Conservation (phyloP, 106 monocot species). For the Alisma plantagoaquatica region DNA sequence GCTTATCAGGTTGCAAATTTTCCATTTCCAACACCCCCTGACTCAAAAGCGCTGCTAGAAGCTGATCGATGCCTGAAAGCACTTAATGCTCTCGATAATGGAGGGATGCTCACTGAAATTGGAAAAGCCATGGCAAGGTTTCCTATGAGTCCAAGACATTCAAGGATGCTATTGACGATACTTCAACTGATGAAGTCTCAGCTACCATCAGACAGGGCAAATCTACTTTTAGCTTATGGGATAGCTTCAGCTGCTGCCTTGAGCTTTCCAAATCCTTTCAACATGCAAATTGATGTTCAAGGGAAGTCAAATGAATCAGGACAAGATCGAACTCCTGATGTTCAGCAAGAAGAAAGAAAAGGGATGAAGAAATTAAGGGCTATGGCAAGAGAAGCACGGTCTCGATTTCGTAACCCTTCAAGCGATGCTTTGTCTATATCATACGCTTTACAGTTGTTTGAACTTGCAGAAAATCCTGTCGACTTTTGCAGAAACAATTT, state of each 20-base stretch:
- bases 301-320: slow-evolving; percentile 8
- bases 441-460: slow-evolving; percentile 74
- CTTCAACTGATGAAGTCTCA: slow-evolving; percentile 53
- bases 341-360: slow-evolving; percentile 20
- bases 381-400: slow-evolving; percentile 32
- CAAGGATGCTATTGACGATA: slow-evolving; percentile 72
- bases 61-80: slow-evolving; percentile 72
- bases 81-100: slow-evolving; percentile 62
- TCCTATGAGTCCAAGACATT: slow-evolving; percentile 92
- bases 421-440: slow-evolving; percentile 82
- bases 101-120: slow-evolving; percentile 41
- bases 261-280: slow-evolving; percentile 78
- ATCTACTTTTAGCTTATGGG: slow-evolving; percentile 64
- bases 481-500: slow-evolving; percentile 54
- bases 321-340: slow-evolving; percentile 12
- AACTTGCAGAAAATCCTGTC: slow-evolving; percentile 37
- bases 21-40: slow-evolving; percentile 93
- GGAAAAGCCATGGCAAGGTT: slow-evolving; percentile 89
- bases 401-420: slow-evolving; percentile 54
- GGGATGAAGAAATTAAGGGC: slow-evolving; percentile 38
- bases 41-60: slow-evolving; percentile 44
- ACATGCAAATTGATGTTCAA: slow-evolving; percentile 27
- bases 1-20: slow-evolving; percentile 73
- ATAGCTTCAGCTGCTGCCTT: slow-evolving; percentile 73
- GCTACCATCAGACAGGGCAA: slow-evolving; percentile 37